Evolutionary conservation across 2,329 filamentous ascomycete species (phyloP), one percentile per base, ranked within the genome.

Genomic region (Pseudopithomyces maydicus): DNA sequence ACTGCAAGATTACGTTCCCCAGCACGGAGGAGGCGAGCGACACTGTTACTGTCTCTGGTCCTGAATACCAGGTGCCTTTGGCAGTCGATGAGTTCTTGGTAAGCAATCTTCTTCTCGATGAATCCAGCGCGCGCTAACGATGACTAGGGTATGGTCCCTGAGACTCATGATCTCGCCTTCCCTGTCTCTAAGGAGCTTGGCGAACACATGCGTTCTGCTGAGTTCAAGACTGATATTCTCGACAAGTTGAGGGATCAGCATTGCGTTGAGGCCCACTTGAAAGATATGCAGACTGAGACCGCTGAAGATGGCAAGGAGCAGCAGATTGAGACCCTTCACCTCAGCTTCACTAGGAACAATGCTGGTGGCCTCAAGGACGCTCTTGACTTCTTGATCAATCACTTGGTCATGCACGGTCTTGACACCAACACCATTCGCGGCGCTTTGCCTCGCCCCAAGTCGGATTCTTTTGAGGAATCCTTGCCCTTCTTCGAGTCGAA

Each of bases 1-100:
- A 98, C 77, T 99, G 95, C 88, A 98, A 98, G 82, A 96, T 99
- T 72, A 91, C 92, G 66, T 99, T 99, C 74, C 95, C 95, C 7
- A 97, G 93, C 79, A 98, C 95, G 10, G 95, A 99, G 76, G 90
- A 96, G 78, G 95, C 95, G 20, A 98, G 94, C 74, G 95, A 99
- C 71, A 90, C 96, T 71, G 92, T 99, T 52, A 96, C 90, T 17
- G 92, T 99, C 56, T 97, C 92, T 59, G 95, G 95, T 4, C 95
- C 95, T 48, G 94, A 98, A 80, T 99, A 96, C 85, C 95, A 98
- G 82, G 94, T 99, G 35, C 94, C 95, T 61, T 90, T 96, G 74
- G 96, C 94, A 68, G 92, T 97, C 48, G 95, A 99, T 75, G 92
- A 95, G 71, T 94, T 99, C 68, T 80, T 99, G 78, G 88, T 90